Base-by-base conservation (phyloP, 495 filamentous ascomycete species). In the Penicillium canariense region DNA sequence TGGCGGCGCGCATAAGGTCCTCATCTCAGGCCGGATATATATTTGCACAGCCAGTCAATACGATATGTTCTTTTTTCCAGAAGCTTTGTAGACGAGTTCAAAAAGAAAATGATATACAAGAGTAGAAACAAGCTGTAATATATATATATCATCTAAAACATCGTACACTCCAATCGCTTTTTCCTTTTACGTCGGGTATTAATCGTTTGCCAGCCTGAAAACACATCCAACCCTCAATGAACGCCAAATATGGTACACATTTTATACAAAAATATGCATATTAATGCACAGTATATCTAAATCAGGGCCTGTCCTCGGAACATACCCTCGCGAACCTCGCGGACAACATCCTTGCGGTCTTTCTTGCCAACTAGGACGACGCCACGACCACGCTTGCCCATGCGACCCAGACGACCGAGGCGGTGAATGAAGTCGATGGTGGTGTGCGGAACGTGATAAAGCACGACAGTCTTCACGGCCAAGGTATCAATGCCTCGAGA, bases 371-470 rank as follows among this genome's bases (percentile, higher is more conserved):
- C 89, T 40, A 98, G 72, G 35, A 97, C 90, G 55, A 96, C 82
- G 22, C 90, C 94, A 57, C 91, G 80, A 35, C 94, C 95, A 66
- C 94, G 81, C 62, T 90, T 82, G 2, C 90, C 90, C 94, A 97
- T 97, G 27, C 94, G 80, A 15, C 94, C 94, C 0, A 91, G 89
- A 59, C 94, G 78, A 45, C 94, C 94, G 18, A 97, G 78, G 17
- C 95, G 87, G 68, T 97, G 94, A 63, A 97, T 96, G 62, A 98
- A 97, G 73, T 98, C 94, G 53, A 97, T 90, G 0, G 91, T 94
- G 2, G 87, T 93, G 63, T 97, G 93, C 8, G 94, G 94, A 22
- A 97, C 93, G 68, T 97, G 91, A 68, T 95, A 97, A 25, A 98
- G 72, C 40, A 98, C 82, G 11, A 97, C 92, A 54, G 93, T 90